These are phyloP conservation scores for Thalassiosira mediterranea DNA, from an alignment of 352 stramenopile species.

Conservation along the genomic window DNA sequence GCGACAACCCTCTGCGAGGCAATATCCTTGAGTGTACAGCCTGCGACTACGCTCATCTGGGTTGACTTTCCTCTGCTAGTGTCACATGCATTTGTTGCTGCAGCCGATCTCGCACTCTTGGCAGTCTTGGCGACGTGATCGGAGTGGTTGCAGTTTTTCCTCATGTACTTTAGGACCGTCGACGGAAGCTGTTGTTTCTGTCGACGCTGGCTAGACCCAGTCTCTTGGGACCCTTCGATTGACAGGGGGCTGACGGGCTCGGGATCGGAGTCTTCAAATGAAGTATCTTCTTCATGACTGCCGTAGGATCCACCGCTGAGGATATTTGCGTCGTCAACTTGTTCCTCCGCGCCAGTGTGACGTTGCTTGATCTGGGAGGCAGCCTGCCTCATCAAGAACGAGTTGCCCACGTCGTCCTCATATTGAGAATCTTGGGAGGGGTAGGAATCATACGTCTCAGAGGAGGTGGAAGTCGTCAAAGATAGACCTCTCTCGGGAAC, in stretches of 20 bases:
- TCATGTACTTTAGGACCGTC: not conserved
- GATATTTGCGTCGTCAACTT: not conserved
- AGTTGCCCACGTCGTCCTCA: not conserved
- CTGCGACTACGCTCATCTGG: slow-evolving; percentile 1
- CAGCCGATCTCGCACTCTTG: too few relatives aligned
- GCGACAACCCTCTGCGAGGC: not conserved
- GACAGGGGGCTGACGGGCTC: too few relatives aligned
- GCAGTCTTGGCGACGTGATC: too few relatives aligned
- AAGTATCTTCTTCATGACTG: too few relatives aligned
- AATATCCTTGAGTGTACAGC: too few relatives aligned
- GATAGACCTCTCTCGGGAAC: too few relatives aligned
- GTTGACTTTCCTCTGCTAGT: not conserved
- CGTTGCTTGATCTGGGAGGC: not conserved
- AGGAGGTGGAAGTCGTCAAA: too few relatives aligned
- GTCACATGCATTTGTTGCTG: not conserved
- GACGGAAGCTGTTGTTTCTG: not conserved
- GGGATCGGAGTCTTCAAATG: too few relatives aligned
- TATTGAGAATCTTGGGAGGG: not conserved
- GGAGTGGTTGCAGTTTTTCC: too few relatives aligned
- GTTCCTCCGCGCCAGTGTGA: not conserved
- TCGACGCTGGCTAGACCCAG: not conserved
- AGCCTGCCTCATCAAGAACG: not conserved
- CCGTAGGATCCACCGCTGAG: not conserved
- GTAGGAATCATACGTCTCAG: too few relatives aligned
- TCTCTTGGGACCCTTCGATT: not conserved